A percentile compares a stretch with the other conserved stretches of the same genome.
Conservation (phyloP, 805 yeast genomes). For the Yarrowia osloensis region DNA sequence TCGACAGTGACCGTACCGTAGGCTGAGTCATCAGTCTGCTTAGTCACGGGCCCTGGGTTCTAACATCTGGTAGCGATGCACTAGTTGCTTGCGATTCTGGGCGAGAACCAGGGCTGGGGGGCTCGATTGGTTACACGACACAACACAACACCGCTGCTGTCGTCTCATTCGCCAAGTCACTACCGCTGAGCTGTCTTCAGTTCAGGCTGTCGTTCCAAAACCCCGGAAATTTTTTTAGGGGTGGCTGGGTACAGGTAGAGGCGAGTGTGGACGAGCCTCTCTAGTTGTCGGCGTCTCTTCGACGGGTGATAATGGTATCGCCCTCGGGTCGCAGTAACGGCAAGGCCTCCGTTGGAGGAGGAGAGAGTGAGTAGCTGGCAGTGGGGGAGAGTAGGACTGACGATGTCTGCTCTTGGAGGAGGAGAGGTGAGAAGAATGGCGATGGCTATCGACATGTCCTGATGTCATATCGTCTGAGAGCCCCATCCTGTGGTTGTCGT, state of each 20-base stretch:
- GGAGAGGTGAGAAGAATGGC: background rate
- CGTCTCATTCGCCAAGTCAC: background rate
- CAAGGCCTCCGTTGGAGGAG: background rate
- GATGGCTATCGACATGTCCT: background rate
- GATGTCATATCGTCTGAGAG: background rate
- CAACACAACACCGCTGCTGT: background rate
- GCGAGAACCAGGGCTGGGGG: background rate
- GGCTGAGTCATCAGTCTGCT: too few species aligned
- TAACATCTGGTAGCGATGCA: background rate
- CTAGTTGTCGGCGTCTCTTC: background rate
- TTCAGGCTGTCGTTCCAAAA: background rate
- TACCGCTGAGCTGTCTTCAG: background rate
- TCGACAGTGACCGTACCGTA: too few species aligned
- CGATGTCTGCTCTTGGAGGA: background rate
- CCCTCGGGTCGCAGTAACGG: background rate
- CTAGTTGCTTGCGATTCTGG: background rate
- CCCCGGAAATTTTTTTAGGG: background rate
- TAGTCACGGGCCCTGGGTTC: too few species aligned
- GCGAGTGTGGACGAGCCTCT: background rate
- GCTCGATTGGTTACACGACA: background rate
- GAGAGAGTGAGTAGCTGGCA: background rate
- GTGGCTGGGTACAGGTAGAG: background rate
- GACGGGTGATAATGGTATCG: background rate
- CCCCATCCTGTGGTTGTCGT: background rate
- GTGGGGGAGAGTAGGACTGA: background rate